Evolutionary conservation across 2,329 filamentous ascomycete species (phyloP), one percentile per base, ranked within the genome.

Genomic region (Cryphonectria naterciae): DNA sequence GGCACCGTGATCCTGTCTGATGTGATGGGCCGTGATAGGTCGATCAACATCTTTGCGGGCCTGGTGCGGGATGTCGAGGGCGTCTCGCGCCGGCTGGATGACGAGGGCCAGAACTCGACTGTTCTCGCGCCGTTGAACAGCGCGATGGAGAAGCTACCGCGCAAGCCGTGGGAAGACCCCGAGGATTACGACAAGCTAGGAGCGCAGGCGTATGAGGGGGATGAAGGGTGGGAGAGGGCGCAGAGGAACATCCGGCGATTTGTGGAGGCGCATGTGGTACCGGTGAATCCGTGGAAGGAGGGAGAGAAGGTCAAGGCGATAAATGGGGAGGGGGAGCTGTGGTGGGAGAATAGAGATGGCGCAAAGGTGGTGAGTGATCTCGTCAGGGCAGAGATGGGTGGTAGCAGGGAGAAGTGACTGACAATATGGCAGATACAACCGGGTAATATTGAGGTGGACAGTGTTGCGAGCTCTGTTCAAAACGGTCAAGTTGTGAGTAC

Each of bases 51-150:
- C 75, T 98, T 98, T 81, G 92, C 93, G 41, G 90, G 90, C 58
- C 89, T 97, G 77, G 91, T 92, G 6, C 89, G 94, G 71, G 91
- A 95, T 77, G 89, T 95, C 76, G 87, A 90, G 63, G 82, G 86
- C n/a, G 86, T 95, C 28, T 87, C 89, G 13, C 82, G 84, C 32
- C 92, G 93, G 0, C 87, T 98, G 19, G 88, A 92, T 75, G 87
- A 93, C 78, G 80, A 85, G 0, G 78, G 83, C 0, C 81, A 86
- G 70, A 95, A 95, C 79, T 93, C 93, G 22, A 98, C 94, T 2
- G 90, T 98, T 35, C 88, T 98, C 2, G 95, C 95, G 6, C 96
- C 96, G 0, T 84, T 93, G 68, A 98, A 99, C 84, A 89, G 88
- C 25, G 94, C 91, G 3, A 89, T 99, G 77, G 92, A 92, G 74